These are phyloP conservation scores for Ustilago nuda DNA, from an alignment of 1,284 basidiomycete species.

Conservation along the genomic window DNA sequence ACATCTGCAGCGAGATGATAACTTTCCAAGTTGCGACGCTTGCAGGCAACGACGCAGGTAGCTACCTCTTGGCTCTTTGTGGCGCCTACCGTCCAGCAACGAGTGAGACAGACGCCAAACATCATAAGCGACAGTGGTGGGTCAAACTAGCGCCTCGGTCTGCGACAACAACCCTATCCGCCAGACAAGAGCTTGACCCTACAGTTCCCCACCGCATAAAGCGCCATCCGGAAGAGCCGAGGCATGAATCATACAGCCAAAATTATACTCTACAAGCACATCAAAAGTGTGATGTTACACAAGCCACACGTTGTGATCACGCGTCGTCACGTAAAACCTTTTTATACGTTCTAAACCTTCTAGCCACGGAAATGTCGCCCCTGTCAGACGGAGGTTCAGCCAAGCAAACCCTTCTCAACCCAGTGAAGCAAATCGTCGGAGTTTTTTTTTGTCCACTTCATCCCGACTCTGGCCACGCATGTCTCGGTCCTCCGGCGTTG, in stretches of 20 bases:
- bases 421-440: too few species aligned
- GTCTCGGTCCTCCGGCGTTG: neutral
- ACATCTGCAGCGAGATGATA: too few species aligned
- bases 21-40: too few species aligned
- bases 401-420: too few species aligned
- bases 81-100: neutral
- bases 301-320: slow-evolving; percentile 14
- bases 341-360: neutral
- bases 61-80: too few species aligned
- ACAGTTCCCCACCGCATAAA: neutral
- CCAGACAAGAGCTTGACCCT: neutral
- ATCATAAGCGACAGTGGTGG: neutral
- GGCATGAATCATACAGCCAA: neutral
- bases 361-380: neutral
- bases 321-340: slow-evolving; percentile 3
- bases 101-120: neutral
- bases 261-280: neutral
- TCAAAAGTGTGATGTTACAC: slow-evolving; percentile 1
- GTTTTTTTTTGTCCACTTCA: neutral
- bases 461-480: neutral
- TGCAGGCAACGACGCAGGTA: too few species aligned
- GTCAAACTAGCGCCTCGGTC: neutral
- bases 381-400: too few species aligned
- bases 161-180: neutral
- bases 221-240: neutral